Base-by-base conservation (phyloP, 83 land plant species). In the Picea mariana region DNA sequence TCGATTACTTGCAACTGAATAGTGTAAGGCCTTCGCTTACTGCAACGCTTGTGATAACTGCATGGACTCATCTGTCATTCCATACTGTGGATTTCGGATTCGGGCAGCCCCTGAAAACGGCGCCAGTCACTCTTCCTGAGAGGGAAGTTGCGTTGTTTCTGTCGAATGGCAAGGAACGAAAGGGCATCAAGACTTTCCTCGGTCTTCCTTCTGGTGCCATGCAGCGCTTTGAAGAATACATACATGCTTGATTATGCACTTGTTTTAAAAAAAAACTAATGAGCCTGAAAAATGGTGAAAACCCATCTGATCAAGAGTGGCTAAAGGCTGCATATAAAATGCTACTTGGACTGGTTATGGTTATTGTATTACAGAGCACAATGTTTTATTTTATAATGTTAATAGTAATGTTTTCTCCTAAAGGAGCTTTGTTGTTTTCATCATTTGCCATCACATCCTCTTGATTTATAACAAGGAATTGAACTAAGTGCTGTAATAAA, bases 1-100 rank as follows among this genome's bases (percentile, higher is more conserved):
- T 96, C 8, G 99, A 96, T 80, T 94, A 80, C 81, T 94, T 92
- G 62, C 97, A 96, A 68, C 67, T 61, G 18, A 91, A 94, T 11
- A 79, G 97, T 26, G 81, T 83, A 0, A 75, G 93, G 82, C 99
- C 99, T 47, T 87, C 90, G 4, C 82, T 94, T 26, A 81, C 80
- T 26, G 81, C 81, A 11, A 77, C 79, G 16, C 69, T 84, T 16
- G 40, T 86, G 44, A 67, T 82, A 6, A 80, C 90, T 5, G 60
- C 90, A 3, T 90, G 90, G 92, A 81, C 85, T 68, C 81, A 80
- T 38, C 62, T 90, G 24, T 58, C 81, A 2, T 90, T 87, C 31
- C 75, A 85, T n/a, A 68, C 64, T 16, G n/a, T 84, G 8, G 88
- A 90, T 77, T 90, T 85, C 23, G 92, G 92, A 24, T 90, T 85